Conservation (phyloP, 1,284 basidiomycete species). For the Mycena citricolor region DNA sequence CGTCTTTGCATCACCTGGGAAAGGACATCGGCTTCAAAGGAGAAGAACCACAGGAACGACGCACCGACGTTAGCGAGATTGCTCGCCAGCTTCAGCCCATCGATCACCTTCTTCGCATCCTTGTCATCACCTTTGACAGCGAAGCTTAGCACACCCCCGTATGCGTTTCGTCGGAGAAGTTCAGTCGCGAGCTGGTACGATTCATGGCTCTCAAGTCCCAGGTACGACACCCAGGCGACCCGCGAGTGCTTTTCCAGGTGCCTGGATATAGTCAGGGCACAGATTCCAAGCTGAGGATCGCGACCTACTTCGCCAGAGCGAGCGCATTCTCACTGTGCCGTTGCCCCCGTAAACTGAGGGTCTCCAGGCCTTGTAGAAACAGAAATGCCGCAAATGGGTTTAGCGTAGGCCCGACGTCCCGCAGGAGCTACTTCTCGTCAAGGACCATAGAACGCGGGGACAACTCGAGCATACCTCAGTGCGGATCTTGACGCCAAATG, state of each 20-base stretch:
- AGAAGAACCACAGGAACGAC: too few relatives aligned
- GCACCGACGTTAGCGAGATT: conserved; percentile 46
- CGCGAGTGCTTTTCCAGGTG: conserved; percentile 33
- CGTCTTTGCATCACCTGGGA: conserved; percentile 66
- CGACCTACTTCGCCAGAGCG: conserved; percentile 41
- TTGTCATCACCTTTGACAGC: conserved; percentile 49
- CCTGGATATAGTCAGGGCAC: too few relatives aligned
- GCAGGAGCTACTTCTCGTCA: conserved; percentile 35
- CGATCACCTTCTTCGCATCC: conserved; percentile 49
- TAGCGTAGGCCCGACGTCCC: conserved; percentile 55
- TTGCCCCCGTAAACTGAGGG: conserved; percentile 57
- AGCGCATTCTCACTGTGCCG: conserved; percentile 57
- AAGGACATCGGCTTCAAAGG: background rate
- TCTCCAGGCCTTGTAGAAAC: conserved; percentile 62
- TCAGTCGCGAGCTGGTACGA: conserved; percentile 50
- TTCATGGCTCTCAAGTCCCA: conserved; percentile 54
- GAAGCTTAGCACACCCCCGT: conserved; percentile 66
- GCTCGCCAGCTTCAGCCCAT: conserved; percentile 55
- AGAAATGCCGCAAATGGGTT: conserved; percentile 63
- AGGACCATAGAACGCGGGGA: background rate
- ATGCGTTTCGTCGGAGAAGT: conserved; percentile 42
- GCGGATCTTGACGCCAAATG: conserved; percentile 55
- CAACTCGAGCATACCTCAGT: conserved; percentile 42
- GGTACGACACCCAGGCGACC: conserved; percentile 60
- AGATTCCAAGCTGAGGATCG: too few relatives aligned